Evolutionary conservation across 371 early-diverging fungal genomes (phyloP).

Genomic region (Neoconidiobolus thromboides): DNA sequence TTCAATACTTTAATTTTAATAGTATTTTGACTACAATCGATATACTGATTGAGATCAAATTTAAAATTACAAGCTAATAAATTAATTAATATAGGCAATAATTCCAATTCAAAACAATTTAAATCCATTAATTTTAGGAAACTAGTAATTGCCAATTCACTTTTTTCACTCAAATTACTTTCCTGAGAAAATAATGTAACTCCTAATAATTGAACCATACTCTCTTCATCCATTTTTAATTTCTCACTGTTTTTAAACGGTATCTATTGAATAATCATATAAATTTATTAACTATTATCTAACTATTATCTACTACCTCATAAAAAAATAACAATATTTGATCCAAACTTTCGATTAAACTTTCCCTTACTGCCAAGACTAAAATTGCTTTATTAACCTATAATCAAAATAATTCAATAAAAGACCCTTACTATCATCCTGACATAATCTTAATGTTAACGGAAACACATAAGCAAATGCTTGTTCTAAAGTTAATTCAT

Average conservation of each 20-base stretch:
- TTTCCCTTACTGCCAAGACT: background rate
- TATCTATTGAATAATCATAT: too few species aligned
- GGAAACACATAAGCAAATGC: constrained; percentile 1
- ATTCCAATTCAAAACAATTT: too few species aligned
- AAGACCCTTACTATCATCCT: background rate
- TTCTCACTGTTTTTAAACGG: too few species aligned
- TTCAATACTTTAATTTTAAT: background rate
- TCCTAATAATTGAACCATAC: too few species aligned
- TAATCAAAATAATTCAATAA: background rate
- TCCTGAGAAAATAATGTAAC: too few species aligned
- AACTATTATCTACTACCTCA: background rate
- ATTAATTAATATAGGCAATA: too few species aligned
- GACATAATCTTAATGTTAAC: background rate
- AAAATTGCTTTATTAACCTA: background rate
- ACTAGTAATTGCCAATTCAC: too few species aligned
- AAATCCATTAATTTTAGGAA: too few species aligned
- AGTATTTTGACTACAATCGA: background rate
- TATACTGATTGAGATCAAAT: background rate
- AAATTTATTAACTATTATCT: too few species aligned
- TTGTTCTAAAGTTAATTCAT: background rate
- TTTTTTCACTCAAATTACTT: too few species aligned
- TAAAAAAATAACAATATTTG: background rate
- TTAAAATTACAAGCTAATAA: too few species aligned
- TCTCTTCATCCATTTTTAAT: too few species aligned
- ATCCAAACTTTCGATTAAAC: background rate